Base-by-base conservation (phyloP, 2,329 filamentous ascomycete genomes). In the Aspergillus floridensis region DNA sequence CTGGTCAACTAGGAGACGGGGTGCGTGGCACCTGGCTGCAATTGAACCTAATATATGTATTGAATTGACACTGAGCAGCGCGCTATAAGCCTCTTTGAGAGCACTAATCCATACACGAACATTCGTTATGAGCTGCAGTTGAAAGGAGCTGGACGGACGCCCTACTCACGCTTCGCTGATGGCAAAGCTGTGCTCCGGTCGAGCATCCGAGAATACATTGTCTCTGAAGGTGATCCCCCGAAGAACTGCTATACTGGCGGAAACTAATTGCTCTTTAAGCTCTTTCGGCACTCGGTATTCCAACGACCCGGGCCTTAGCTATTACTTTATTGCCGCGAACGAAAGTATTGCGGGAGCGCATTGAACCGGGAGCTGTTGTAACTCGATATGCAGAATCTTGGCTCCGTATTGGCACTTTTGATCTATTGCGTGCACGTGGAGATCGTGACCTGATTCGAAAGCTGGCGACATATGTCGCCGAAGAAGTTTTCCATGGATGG, bases 151-250 rank as follows among this genome's bases (percentile, higher is more conserved):
- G 95, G 95, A 5, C 80, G 89, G 69, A 99, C 95, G 4, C 95
- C 95, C 0, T 99, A 99, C 78, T 96, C 91, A 44, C 88, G 95
- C 3, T 99, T 99, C 67, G 95, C 95, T 24, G 95, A 99, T 73
- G 95, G 95, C 31, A 93, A 95, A 73, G 95, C 95, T 0, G 95
- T 99, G 2, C 80, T 99, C 54, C 82, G 95, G 61, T 96, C 91
- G 29, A 96, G 92, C 70, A 96, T 99, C 66, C 85, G 95, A 61
- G 95, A 99, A 78, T 99, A 95, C 67, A 81, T 99, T 48, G 93
- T 96, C 21, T 96, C 90, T 52, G 95, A 99, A 79, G 87, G 88
- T 78, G 64, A 26, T 14, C 24, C 31, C 10, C 14, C 24, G 4
- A 21, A 21, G 31, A 16, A 4, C 35, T 19, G 12, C 21, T 26